Conservation (phyloP, 768 basidiomycete genomes). For the Psilocybe subaeruginosa region DNA sequence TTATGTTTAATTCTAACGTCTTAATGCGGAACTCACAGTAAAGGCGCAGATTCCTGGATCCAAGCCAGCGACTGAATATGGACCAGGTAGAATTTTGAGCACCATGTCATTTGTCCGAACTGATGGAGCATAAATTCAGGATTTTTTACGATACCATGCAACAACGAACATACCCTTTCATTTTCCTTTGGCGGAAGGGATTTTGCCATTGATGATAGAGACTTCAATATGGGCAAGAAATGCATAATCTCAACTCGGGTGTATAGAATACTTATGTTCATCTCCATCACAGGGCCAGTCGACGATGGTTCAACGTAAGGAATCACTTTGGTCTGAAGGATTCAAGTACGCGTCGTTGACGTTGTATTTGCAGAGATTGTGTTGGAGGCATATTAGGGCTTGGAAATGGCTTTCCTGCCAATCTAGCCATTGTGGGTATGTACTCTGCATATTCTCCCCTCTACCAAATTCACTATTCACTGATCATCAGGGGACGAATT, state of each 20-base stretch:
- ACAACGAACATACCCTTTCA: constrained; percentile 31
- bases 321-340: not conserved
- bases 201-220: constrained; percentile 45
- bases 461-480: too few relatives aligned
- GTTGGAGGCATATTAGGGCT: constrained; percentile 57
- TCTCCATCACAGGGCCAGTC: constrained; percentile 23
- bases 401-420: constrained; percentile 45
- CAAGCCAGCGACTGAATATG: constrained; percentile 41
- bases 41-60: constrained; percentile 52
- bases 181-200: constrained; percentile 46
- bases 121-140: constrained; percentile 27
- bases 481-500: constrained; percentile 54
- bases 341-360: not conserved
- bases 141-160: constrained; percentile 62
- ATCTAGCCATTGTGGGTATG: constrained; percentile 62
- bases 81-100: constrained; percentile 32
- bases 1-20: not conserved
- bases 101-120: not conserved
- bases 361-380: constrained; percentile 42
- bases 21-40: not conserved
- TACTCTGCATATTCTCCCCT: not conserved
- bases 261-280: not conserved
- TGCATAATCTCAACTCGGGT: not conserved
- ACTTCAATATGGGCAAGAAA: constrained; percentile 58
- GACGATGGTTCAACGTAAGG: constrained; percentile 28